phyloP scores from a whole-genome alignment of 768 basidiomycete species.

The Boletus pseudo-olivaceus region DNA sequence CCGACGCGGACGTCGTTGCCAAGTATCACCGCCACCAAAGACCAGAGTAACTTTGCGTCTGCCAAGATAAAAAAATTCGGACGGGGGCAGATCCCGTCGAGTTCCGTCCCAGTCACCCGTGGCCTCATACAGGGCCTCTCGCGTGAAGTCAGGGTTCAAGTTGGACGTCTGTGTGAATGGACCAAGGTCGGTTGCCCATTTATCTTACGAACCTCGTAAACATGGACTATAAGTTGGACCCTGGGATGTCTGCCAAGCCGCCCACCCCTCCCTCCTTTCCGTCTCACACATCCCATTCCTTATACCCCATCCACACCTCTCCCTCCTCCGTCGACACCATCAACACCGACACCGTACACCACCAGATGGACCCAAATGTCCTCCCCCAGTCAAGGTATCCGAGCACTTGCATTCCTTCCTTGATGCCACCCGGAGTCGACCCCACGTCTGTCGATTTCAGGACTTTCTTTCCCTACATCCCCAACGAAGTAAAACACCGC shows the following conservation, averaged over 20 bases:
- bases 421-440: conserved; percentile 55
- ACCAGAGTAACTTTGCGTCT: too few relatives aligned
- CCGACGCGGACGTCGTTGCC: background rate
- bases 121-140: background rate
- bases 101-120: background rate
- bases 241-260: conserved; percentile 32
- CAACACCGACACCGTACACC: conserved; percentile 9
- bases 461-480: conserved; percentile 84
- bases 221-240: conserved; percentile 28
- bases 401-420: conserved; percentile 43
- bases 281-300: conserved; percentile 25
- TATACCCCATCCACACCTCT: conserved; percentile 21
- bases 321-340: background rate
- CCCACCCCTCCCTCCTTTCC: conserved; percentile 37
- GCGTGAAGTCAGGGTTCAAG: conserved; percentile 17
- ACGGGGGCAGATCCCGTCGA: background rate
- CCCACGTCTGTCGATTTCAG: conserved; percentile 69
- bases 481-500: conserved; percentile 92
- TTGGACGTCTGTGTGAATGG: conserved; percentile 27
- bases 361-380: conserved; percentile 26
- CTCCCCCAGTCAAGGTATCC: conserved; percentile 29
- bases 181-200: conserved; percentile 6
- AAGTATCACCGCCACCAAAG: background rate
- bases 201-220: conserved; percentile 10
- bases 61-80: background rate